Evolutionary conservation across 2,329 filamentous ascomycete species (phyloP).

Genomic region (Xylariaceae sp.): DNA sequence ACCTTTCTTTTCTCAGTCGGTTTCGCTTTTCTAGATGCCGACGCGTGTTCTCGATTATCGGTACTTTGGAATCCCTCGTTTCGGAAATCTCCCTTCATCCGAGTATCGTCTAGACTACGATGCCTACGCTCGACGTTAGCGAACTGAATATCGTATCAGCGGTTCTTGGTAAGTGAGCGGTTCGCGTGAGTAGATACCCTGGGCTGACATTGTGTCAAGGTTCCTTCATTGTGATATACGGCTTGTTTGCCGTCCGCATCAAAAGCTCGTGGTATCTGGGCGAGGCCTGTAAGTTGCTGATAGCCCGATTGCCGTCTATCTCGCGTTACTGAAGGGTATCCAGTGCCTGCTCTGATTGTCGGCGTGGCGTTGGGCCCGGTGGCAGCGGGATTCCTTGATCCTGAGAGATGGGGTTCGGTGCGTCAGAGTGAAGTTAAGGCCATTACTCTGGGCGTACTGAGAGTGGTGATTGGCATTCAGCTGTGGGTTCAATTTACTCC

Average conservation of each 20-base stretch:
- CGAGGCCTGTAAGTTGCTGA: constrained; percentile 42
- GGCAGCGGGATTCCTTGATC: constrained; percentile 47
- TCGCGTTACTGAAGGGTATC: neutral
- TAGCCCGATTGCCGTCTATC: neutral
- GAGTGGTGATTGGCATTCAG: constrained; percentile 58
- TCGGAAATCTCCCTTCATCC: neutral
- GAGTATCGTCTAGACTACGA: constrained; percentile 19
- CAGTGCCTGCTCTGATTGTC: constrained; percentile 50
- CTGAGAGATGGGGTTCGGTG: constrained; percentile 36
- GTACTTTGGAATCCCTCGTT: neutral
- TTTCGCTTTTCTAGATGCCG: constrained; percentile 1
- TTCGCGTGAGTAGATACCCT: neutral
- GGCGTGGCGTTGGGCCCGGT: constrained; percentile 52
- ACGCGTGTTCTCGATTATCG: neutral
- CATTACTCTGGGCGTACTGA: constrained; percentile 45
- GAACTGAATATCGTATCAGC: constrained; percentile 49
- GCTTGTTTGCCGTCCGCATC: constrained; percentile 47
- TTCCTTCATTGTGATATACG: constrained; percentile 43
- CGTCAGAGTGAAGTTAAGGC: constrained; percentile 31
- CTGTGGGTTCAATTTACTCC: constrained; percentile 32
- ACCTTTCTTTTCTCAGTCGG: neutral
- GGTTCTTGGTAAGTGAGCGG: constrained; percentile 36
- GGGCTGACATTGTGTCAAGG: constrained; percentile 29
- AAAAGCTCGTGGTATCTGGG: constrained; percentile 50
- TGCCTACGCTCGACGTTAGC: constrained; percentile 44